These are phyloP conservation scores for Aspergillus viridinutans DNA, from an alignment of 2,329 filamentous ascomycete species.

Conservation along the genomic window DNA sequence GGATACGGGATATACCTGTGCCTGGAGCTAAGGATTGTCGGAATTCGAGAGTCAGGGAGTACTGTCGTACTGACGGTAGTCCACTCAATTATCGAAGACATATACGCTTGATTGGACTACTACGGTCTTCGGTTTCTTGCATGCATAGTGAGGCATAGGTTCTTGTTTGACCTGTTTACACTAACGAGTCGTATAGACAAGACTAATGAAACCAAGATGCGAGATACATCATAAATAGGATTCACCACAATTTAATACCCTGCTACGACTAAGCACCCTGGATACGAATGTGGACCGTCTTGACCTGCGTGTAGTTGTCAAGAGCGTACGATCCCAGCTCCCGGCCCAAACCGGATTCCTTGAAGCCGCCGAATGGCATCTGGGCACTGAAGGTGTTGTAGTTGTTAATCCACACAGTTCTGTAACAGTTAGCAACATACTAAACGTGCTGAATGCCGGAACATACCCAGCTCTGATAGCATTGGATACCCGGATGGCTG, in stretches of 20 bases:
- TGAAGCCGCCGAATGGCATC: slow-evolving; percentile 43
- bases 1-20: no score
- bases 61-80: background rate
- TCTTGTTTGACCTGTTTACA: background rate
- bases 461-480: slow-evolving; percentile 61
- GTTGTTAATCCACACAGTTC: slow-evolving; percentile 60
- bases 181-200: background rate
- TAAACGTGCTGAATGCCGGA: no score
- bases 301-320: slow-evolving; percentile 48
- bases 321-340: slow-evolving; percentile 48
- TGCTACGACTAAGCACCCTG: slow-evolving; percentile 15
- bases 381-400: slow-evolving; percentile 64
- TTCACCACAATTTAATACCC: background rate
- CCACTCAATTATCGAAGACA: background rate
- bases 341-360: slow-evolving; percentile 42
- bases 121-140: background rate
- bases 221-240: background rate
- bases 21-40: background rate
- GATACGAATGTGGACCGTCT: slow-evolving; percentile 43
- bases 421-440: slow-evolving; percentile 3
- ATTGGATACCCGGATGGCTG: slow-evolving; percentile 70
- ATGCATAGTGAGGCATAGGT: no score
- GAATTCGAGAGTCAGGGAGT: background rate
- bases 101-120: background rate
- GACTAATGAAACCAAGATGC: background rate